Evolutionary conservation across 2,329 filamentous ascomycete species (phyloP), one percentile per base, ranked within the genome.

Genomic region (Epichloe elymi): DNA sequence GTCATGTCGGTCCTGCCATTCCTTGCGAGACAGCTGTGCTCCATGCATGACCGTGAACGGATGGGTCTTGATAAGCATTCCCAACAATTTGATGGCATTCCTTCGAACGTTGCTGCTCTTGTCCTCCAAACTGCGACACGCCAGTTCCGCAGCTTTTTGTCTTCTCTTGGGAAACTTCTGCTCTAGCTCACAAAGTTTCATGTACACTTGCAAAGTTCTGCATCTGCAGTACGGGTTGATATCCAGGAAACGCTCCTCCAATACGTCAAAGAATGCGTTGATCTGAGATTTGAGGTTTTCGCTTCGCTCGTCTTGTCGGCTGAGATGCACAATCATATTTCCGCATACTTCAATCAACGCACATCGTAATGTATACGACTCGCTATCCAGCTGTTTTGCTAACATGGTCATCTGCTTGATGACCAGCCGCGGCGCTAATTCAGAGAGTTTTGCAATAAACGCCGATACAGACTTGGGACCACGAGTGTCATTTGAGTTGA

Each of bases 341-440:
- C 93, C 94, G 65, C 90, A 97, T 6, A 98, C 90, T 66, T 98
- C 93, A 53, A 98, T 94, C 47, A 98, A 79, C 4, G 93, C 88
- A 64, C 88, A 96, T 52, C 93, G 83, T 23, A 98, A 76, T 2
- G 91, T 95, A 66, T 97, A 95, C 7, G 93, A 95, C 80, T 98
- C 93, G 73, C 88, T 96, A 62, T 98, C 93, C 15, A 98, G 74
- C 59, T 97, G 84, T 66, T 96, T 97, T 11, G 91, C 89, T 36
- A 98, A 74, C 65, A 95, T 80, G 3, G 89, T 95, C 82, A 98
- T 95, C 65, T 98, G 91, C 70, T 95, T 96, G 61, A 96, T 95
- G 51, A 98, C 90, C 23, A 96, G 72, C 54, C 90, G 81, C 4
- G 94, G 93, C 3, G 87, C 86, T 53, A 98, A 75, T 65, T 97